Evolutionary conservation across 805 yeast species (phyloP).

Genomic region (Ogataea methylovora): DNA sequence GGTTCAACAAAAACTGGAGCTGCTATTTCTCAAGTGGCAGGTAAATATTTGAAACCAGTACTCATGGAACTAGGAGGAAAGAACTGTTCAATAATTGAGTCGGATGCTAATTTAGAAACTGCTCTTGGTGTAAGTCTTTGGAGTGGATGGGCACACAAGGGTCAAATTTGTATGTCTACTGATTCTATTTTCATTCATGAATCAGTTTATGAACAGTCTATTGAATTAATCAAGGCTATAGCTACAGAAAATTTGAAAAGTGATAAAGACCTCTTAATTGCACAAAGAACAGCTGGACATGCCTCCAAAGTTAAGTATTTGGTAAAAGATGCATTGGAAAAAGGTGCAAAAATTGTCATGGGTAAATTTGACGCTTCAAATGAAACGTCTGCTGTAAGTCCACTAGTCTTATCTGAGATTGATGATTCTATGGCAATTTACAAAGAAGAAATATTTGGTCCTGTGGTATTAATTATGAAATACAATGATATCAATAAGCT

Average conservation of each 20-base stretch:
- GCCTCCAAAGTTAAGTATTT: conserved; percentile 17
- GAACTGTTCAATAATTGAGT: conserved; percentile 27
- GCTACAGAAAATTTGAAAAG: conserved; percentile 5
- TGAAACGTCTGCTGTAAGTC: conserved; percentile 10
- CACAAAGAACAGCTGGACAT: conserved; percentile 24
- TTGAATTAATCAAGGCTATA: conserved; percentile 9
- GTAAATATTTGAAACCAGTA: conserved; percentile 30
- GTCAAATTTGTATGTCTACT: conserved; percentile 42
- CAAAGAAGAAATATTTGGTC: conserved; percentile 35
- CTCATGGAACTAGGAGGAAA: conserved; percentile 41
- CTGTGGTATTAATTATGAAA: conserved; percentile 27
- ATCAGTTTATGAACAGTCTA: conserved; percentile 23
- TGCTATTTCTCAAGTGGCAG: conserved; percentile 29
- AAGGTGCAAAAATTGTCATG: conserved; percentile 26
- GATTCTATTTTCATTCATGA: conserved; percentile 32
- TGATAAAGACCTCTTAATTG: conserved; percentile 10
- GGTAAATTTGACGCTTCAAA: conserved; percentile 4
- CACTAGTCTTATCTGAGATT: conserved; percentile 28
- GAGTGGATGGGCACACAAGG: conserved; percentile 35
- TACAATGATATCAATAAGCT: conserved; percentile 15
- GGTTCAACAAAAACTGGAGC: conserved; percentile 36
- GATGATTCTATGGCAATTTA: conserved; percentile 22
- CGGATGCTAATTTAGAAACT: conserved; percentile 22
- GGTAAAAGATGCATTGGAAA: conserved; percentile 26
- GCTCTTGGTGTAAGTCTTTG: conserved; percentile 25